Base-by-base conservation (phyloP, 192 early-diverging fungal species). In the Coemansia sp. region DNA sequence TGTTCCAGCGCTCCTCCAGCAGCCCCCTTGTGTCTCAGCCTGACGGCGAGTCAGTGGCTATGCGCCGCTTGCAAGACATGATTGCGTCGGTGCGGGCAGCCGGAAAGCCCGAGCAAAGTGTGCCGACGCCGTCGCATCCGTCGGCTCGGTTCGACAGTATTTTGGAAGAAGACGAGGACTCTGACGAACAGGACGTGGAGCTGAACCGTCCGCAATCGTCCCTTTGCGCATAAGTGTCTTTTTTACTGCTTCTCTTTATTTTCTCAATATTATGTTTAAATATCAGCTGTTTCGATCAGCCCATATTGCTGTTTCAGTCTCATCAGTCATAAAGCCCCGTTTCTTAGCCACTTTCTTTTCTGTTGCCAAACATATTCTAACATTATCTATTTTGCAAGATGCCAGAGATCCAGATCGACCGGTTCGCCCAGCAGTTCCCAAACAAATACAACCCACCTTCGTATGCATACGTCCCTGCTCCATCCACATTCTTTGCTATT, bases 81-180 rank as follows among this genome's bases (percentile, higher is more conserved):
- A 78, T 78, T 26, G 62, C 70, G 47, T 78, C 75, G 31, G 64
- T 78, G 70, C 75, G 75, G 34, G 52, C 58, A 0, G 52, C 54
- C 48, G 20, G 50, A 12, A 25, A 20, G 50, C 50, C 19, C 20
- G 50, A 52, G 9, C 19, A 52, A 21, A 9, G 46, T 7, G 15
- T 61, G 17, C 31, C 52, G 0, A 8, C 55, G 49, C 63, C 66
- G 55, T 57, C 59, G 21, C 75, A 78, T 48, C 70, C 75, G 46
- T 69, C 75, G 10, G 72, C 75, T 49, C 75, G 75, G 66, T 78
- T 78, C 49, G 75, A 78, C 70, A 78, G 75, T 60, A 78, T 78
- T 50, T 60, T 78, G 40, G 75, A 78, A 48, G 75, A 78, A 21
- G 75, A 78, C 60, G 75, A 78, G 66, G 75, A 78, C 51, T 54